These are phyloP conservation scores for Saccharum officinarum DNA, from an alignment of 176 grass and related monocot genomes.

Conservation along the genomic window DNA sequence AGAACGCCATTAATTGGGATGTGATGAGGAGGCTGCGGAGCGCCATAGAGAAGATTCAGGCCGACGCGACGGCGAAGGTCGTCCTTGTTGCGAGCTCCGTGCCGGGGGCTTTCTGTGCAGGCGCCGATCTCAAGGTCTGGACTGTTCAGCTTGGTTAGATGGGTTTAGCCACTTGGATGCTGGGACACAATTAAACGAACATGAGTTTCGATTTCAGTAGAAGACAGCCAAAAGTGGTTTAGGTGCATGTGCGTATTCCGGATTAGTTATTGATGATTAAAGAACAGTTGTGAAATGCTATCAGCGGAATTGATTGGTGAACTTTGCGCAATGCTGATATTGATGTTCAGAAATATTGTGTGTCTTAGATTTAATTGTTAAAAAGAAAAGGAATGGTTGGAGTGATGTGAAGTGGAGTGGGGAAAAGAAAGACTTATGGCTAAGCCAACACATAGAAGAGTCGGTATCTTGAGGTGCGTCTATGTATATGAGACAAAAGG, in stretches of 20 bases:
- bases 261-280: neutral
- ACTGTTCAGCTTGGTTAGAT: neutral
- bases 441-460: slow-evolving; percentile 10
- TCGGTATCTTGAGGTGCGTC: neutral
- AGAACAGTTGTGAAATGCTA: neutral
- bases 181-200: neutral
- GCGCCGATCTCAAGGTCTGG: slow-evolving; percentile 84
- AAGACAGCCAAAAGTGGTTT: neutral
- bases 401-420: neutral
- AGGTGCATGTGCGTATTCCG: slow-evolving; percentile 10
- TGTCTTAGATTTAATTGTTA: neutral
- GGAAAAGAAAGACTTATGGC: slow-evolving; percentile 1
- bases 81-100: slow-evolving; percentile 81
- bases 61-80: slow-evolving; percentile 57
- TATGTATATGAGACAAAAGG: neutral
- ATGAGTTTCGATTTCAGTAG: neutral
- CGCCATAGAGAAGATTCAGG: slow-evolving; percentile 46
- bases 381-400: neutral
- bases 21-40: slow-evolving; percentile 48
- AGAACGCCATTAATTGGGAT: slow-evolving; percentile 87
- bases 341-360: neutral
- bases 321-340: slow-evolving; percentile 4
- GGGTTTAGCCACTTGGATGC: neutral
- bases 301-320: neutral
- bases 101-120: slow-evolving; percentile 73